Percentiles rank a stretch among this genome's conserved stretches.
Evolutionary conservation across 2,329 filamentous ascomycete species (phyloP).

Genomic region (Aaosphaeria arxii): DNA sequence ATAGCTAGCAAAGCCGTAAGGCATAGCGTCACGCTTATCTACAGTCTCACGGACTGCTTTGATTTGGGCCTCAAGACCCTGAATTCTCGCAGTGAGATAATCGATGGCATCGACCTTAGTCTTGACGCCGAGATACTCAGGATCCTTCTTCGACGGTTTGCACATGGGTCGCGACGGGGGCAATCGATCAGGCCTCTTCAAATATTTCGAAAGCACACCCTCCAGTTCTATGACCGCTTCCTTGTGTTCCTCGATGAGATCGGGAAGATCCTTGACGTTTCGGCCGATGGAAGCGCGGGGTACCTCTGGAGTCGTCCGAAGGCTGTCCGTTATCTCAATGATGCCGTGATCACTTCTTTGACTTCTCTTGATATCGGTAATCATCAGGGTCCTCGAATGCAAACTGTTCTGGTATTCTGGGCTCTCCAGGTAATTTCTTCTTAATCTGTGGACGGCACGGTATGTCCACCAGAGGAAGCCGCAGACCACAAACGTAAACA

Average conservation of each 20-base stretch:
- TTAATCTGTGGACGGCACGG: constrained; percentile 64
- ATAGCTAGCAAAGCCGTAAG: constrained; percentile 94
- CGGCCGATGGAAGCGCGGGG: constrained; percentile 80
- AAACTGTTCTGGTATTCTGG: constrained; percentile 85
- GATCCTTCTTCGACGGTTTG: constrained; percentile 75
- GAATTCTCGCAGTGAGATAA: constrained; percentile 83
- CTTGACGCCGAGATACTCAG: constrained; percentile 57
- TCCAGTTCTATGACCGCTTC: constrained; percentile 79
- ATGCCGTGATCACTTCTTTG: constrained; percentile 82
- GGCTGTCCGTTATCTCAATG: constrained; percentile 73
- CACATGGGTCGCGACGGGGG: constrained; percentile 76
- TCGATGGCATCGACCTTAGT: constrained; percentile 92
- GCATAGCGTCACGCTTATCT: constrained; percentile 82
- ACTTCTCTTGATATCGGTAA: constrained; percentile 81
- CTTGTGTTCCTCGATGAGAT: constrained; percentile 80
- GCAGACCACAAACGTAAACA: constrained; percentile 72
- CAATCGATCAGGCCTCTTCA: constrained; percentile 80
- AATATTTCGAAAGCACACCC: constrained; percentile 78
- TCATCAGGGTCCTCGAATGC: constrained; percentile 66
- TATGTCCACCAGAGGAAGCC: constrained; percentile 93
- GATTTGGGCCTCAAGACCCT: constrained; percentile 77
- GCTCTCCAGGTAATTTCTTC: constrained; percentile 78
- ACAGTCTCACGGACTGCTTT: constrained; percentile 77
- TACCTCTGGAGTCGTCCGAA: constrained; percentile 74
- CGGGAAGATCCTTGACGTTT: constrained; percentile 86